Conservation (phyloP, 805 yeast species). For the Sugiyamaella valdiviana region DNA sequence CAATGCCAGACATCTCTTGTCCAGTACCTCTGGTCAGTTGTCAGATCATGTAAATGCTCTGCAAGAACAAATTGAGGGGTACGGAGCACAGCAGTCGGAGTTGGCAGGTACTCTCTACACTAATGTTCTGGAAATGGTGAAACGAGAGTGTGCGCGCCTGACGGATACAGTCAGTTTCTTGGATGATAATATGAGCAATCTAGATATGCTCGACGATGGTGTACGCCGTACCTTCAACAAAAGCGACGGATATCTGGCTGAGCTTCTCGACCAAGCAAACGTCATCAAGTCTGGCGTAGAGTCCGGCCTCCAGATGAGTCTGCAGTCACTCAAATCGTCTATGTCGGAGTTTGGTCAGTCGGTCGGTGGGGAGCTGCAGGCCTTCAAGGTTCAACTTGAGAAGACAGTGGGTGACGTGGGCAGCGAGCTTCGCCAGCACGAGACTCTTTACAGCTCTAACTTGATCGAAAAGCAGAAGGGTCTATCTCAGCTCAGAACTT, state of each 20-base stretch:
- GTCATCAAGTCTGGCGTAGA: conserved; percentile 1
- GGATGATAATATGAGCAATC: conserved; percentile 9
- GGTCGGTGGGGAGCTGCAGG: not conserved
- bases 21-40: not conserved
- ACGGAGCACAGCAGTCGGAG: conserved; percentile 6
- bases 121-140: conserved; percentile 2
- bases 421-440: not conserved
- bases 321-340: conserved; percentile 1
- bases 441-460: not conserved
- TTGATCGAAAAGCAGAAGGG: not conserved
- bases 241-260: not conserved
- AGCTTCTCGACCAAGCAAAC: not conserved
- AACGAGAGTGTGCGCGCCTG: conserved; percentile 5
- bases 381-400: not conserved
- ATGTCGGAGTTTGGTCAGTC: not conserved
- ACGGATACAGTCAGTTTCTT: conserved; percentile 9
- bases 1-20: conserved; percentile 3
- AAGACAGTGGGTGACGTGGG: not conserved
- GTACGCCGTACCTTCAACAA: conserved; percentile 3
- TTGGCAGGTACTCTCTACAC: conserved; percentile 3
- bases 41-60: not conserved
- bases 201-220: conserved; percentile 8
- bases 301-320: not conserved
- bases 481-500: not conserved
- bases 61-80: conserved; percentile 1